Evolutionary conservation across 495 filamentous ascomycete species (phyloP).

Genomic region (Aspergillus homomorphus): DNA sequence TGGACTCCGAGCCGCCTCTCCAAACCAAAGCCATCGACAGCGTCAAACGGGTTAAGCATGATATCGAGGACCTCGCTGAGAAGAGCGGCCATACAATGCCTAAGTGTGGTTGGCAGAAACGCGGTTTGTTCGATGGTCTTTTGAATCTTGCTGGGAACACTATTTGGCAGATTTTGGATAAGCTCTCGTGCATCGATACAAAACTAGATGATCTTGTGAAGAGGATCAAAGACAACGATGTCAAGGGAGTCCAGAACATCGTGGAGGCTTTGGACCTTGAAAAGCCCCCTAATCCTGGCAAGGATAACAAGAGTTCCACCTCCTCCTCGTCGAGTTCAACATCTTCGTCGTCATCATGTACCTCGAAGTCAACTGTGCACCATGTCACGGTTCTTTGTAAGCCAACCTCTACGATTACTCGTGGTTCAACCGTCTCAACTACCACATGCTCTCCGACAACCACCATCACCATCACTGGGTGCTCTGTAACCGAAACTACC

Average conservation of each 20-base stretch:
- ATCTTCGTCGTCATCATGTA: neutral
- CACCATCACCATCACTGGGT: conserved; percentile 6
- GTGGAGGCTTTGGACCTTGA: neutral
- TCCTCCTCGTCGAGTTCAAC: too few relatives aligned
- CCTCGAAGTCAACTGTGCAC: neutral
- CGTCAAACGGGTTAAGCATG: neutral
- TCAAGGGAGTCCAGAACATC: neutral
- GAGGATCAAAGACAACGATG: neutral
- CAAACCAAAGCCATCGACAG: neutral
- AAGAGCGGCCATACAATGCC: neutral
- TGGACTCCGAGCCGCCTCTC: too few relatives aligned
- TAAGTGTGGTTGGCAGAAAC: neutral
- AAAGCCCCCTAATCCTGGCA: neutral
- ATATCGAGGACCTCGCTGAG: neutral
- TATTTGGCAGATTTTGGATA: neutral
- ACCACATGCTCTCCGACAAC: conserved; percentile 3
- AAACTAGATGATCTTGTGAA: neutral
- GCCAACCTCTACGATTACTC: neutral
- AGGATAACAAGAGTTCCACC: neutral
- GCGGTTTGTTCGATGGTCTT: neutral
- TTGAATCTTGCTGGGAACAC: neutral
- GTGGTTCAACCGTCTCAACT: neutral
- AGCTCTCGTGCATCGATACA: neutral
- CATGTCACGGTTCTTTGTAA: conserved; percentile 6
- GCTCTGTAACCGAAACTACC: conserved; percentile 7